These are phyloP conservation scores for Aspergillus affinis DNA, from an alignment of 495 filamentous ascomycete species.

Conservation along the genomic window DNA sequence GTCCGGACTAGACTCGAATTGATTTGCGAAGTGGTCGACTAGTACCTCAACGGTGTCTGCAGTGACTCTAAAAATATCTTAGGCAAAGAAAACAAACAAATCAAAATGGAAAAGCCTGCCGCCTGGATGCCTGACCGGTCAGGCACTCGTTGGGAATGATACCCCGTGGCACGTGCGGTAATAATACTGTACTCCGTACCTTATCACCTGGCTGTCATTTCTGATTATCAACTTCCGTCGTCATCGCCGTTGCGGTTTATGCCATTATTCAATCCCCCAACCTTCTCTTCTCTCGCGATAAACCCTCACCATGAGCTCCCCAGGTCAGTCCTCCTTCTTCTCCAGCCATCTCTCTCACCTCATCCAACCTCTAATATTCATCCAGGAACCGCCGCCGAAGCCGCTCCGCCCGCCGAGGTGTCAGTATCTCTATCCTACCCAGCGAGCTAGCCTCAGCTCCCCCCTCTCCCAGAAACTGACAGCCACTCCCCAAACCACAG, in stretches of 20 bases:
- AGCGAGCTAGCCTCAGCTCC: background rate
- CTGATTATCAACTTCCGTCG: background rate
- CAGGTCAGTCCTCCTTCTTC: slow-evolving; percentile 14
- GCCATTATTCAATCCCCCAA: background rate
- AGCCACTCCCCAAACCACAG: slow-evolving; percentile 29
- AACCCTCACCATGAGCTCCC: slow-evolving; percentile 10
- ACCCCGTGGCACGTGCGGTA: background rate
- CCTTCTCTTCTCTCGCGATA: background rate
- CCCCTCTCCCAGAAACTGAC: slow-evolving; percentile 1
- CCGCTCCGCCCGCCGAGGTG: slow-evolving; percentile 31
- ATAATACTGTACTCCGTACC: background rate
- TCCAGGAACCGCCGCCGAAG: slow-evolving; percentile 10
- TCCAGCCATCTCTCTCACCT: background rate
- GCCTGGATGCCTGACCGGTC: background rate
- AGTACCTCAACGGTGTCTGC: no score
- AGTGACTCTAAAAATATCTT: no score
- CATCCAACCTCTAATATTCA: slow-evolving; percentile 3
- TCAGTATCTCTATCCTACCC: slow-evolving; percentile 17
- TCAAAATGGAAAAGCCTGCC: background rate
- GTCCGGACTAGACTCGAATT: background rate
- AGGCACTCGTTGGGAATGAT: background rate
- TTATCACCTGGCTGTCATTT: background rate
- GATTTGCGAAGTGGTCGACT: background rate
- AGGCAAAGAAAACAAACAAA: no score
- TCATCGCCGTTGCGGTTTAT: background rate